Evolutionary conservation across 768 basidiomycete genomes (phyloP), one percentile per base, ranked within the genome.

Genomic region (Heimioporus sp.): DNA sequence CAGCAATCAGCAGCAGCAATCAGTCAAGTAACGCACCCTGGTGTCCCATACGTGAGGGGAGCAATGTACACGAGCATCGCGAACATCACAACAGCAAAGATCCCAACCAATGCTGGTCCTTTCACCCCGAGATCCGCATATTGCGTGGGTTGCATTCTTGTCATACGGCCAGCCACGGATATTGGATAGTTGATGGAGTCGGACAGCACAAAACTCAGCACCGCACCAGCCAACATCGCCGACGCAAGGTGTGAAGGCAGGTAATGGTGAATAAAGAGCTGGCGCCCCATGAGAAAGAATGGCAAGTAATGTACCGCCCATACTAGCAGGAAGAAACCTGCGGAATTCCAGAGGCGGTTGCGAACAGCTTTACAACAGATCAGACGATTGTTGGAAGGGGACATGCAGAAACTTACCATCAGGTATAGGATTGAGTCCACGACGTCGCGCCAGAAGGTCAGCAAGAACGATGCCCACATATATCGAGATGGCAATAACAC

Each of bases 221-320:
- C 88, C 6, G 92, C 81, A 39, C 97, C 97, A 37, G 96, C 93
- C 52, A 98, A 83, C 51, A 98, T 78, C 12, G 93, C 87, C 13
- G 92, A 95, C 12, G 90, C 87, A 38, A 99, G 79, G 66, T 99
- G 97, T 1, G 96, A 96, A 13, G 96, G 96, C 4, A 99, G 85
- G 69, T 99, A 99, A 69, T 97, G 95, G 68, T 99, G 97, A 21
- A 99, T 76, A 80, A 99, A 99, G 39, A 95, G 79, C 64, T 99
- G 97, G 36, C 97, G 90, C 64, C 80, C 87, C 92, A 99, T 96
- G 24, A 98, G 78, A 85, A 92, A 99, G 81, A 98, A 99, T 7
- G 97, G 97, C 64, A 88, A 74, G 73, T 97, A 99, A 69, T 99
- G 97, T 49, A 90, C 91, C 12, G 80, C 87, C 97, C 97, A 99